Percentiles rank a stretch among this genome's conserved stretches.
These are phyloP conservation scores for Aspergillus bridgeri DNA, from an alignment of 495 filamentous ascomycete species.

Conservation along the genomic window DNA sequence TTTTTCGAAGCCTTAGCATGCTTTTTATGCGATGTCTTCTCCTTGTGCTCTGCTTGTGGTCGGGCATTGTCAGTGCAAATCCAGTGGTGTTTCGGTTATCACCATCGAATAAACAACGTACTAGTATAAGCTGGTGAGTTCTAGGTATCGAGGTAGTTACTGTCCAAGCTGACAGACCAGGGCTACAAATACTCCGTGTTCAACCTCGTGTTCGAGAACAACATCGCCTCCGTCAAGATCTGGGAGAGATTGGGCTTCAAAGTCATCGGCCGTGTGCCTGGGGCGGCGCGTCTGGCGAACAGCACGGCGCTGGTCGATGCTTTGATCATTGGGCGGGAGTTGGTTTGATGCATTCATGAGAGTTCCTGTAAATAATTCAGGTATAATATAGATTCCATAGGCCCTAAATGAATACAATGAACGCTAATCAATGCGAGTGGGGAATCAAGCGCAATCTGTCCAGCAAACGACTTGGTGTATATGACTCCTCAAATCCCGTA, in stretches of 20 bases:
- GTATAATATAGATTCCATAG: conserved; percentile 9
- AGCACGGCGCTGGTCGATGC: conserved; percentile 45
- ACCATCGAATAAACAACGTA: background rate
- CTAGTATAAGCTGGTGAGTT: no score
- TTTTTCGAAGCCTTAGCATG: background rate
- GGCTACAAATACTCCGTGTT: conserved; percentile 97
- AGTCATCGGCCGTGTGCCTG: conserved; percentile 77
- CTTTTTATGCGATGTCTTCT: conserved; percentile 13
- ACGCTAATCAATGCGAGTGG: conserved; percentile 23
- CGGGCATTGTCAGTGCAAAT: background rate
- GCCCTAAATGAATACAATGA: conserved; percentile 8
- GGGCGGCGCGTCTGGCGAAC: conserved; percentile 38
- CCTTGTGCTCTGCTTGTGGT: background rate
- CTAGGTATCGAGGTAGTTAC: no score
- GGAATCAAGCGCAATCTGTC: conserved; percentile 25
- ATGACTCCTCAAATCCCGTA: conserved; percentile 15
- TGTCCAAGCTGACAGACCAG: conserved; percentile 34
- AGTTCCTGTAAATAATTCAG: conserved; percentile 4
- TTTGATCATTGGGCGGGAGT: conserved; percentile 43
- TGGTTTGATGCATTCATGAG: conserved; percentile 18
- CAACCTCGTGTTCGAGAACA: conserved; percentile 98
- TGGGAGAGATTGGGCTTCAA: conserved; percentile 97
- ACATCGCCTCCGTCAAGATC: conserved; percentile 87
- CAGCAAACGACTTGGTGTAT: conserved; percentile 19
- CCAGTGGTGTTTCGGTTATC: background rate